These are phyloP conservation scores for Orbilia oligospora DNA, from an alignment of 2,329 filamentous ascomycete species.

Conservation along the genomic window DNA sequence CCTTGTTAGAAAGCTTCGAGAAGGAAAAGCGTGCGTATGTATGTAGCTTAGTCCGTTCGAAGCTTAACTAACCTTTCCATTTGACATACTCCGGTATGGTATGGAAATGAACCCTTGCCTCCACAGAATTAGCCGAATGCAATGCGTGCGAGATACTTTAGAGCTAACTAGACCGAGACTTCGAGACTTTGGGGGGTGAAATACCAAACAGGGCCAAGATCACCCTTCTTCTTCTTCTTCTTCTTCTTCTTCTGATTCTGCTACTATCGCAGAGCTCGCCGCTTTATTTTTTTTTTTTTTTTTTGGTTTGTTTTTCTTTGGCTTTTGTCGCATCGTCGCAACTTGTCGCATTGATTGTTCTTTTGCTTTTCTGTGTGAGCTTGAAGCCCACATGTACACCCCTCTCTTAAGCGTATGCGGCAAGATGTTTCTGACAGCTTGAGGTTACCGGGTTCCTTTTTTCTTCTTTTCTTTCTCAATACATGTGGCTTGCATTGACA, in stretches of 20 bases:
- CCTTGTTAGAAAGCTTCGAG: constrained; percentile 15
- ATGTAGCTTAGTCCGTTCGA: too few relatives aligned
- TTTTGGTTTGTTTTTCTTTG: too few relatives aligned
- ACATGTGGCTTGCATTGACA: not conserved
- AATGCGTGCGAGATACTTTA: too few relatives aligned
- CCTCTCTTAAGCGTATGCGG: constrained; percentile 1
- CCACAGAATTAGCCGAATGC: constrained; percentile 19
- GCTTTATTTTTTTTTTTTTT: too few relatives aligned
- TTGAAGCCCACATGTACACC: not conserved
- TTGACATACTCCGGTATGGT: not conserved
- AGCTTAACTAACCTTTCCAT: not conserved
- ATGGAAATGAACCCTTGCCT: constrained; percentile 14
- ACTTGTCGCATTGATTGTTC: not conserved
- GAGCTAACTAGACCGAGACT: too few relatives aligned
- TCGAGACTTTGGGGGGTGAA: constrained; percentile 1
- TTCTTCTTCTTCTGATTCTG: not conserved
- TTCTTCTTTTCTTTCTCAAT: not conserved
- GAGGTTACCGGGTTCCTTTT: not conserved
- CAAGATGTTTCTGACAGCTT: constrained; percentile 21
- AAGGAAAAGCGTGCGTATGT: not conserved
- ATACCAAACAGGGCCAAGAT: constrained; percentile 19
- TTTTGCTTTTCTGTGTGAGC: constrained; percentile 5
- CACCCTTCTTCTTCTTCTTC: not conserved
- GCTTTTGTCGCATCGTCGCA: not conserved
- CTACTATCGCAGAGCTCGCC: constrained; percentile 2